Conservation (phyloP, 306 rosid genomes). For the Geum urbanum region DNA sequence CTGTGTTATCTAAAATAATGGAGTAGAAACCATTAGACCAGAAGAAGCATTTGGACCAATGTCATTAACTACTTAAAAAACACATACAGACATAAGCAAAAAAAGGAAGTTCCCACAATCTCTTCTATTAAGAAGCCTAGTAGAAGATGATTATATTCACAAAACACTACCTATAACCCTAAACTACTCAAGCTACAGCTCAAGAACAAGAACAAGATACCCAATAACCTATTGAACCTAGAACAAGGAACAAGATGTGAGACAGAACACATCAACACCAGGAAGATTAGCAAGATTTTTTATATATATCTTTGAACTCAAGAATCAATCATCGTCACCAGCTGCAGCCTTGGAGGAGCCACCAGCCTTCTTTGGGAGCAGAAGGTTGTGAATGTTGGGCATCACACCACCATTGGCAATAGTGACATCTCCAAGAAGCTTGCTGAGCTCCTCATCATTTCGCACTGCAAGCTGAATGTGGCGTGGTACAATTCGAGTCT, state of each 20-base stretch:
- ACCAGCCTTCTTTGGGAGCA: constrained; percentile 76
- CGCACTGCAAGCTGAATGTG: constrained; percentile 79
- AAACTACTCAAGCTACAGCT: constrained; percentile 23
- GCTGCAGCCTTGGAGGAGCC: constrained; percentile 48
- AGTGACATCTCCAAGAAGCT: constrained; percentile 82
- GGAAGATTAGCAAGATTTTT: background rate
- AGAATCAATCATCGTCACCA: constrained; percentile 62
- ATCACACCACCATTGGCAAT: constrained; percentile 91
- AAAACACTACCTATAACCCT: constrained; percentile 34
- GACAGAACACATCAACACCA: background rate
- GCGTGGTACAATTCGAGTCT: constrained; percentile 85
- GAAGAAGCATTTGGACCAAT: constrained; percentile 4
- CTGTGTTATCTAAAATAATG: too few relatives aligned
- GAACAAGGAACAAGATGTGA: background rate
- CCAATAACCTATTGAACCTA: background rate
- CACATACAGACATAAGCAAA: background rate
- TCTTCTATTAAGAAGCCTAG: constrained; percentile 6
- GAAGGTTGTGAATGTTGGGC: constrained; percentile 86
- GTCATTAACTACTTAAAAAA: constrained; percentile 4
- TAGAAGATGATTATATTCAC: constrained; percentile 52
- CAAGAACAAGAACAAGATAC: constrained; percentile 26
- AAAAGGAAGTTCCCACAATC: background rate
- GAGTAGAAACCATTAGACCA: background rate
- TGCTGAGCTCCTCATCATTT: constrained; percentile 85
- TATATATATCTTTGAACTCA: constrained; percentile 13